Percentiles rank a stretch among this genome's conserved stretches.
Evolutionary conservation across 164 flowering plant species (phyloP).

Genomic region (Berberis vulgaris): DNA sequence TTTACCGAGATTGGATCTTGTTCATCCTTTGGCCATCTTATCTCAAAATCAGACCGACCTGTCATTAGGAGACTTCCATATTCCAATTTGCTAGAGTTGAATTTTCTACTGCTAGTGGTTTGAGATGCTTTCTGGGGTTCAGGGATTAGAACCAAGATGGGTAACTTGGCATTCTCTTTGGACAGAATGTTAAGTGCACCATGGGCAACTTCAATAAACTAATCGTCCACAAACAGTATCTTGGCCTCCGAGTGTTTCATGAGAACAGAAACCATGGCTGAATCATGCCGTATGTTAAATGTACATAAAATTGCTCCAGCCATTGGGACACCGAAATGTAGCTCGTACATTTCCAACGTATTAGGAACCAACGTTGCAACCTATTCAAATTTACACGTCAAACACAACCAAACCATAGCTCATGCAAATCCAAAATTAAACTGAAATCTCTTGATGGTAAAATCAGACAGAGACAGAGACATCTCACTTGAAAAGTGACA

Average conservation of each 20-base stretch:
- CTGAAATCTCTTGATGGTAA: too few species aligned
- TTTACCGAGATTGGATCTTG: slow-evolving; percentile 58
- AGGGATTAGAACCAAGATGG: slow-evolving; percentile 32
- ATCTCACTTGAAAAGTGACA: too few species aligned
- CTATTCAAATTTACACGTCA: slow-evolving; percentile 19
- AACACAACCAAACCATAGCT: background rate
- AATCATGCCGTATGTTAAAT: slow-evolving; percentile 46
- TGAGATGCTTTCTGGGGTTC: slow-evolving; percentile 22
- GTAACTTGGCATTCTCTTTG: slow-evolving; percentile 17
- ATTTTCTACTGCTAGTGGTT: background rate
- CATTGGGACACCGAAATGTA: slow-evolving; percentile 78
- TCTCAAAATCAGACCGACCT: slow-evolving; percentile 35
- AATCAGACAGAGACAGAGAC: too few species aligned
- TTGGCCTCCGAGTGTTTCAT: slow-evolving; percentile 54
- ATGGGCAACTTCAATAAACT: slow-evolving; percentile 34
- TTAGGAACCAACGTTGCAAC: slow-evolving; percentile 57
- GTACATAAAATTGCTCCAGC: slow-evolving; percentile 62
- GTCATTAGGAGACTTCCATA: slow-evolving; percentile 34
- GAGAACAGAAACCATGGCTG: slow-evolving; percentile 39
- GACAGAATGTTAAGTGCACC: slow-evolving; percentile 32
- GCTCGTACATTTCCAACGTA: slow-evolving; percentile 65
- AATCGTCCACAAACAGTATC: slow-evolving; percentile 52
- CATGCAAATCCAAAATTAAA: too few species aligned
- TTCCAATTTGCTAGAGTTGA: slow-evolving; percentile 14
- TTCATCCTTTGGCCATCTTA: slow-evolving; percentile 53